Base-by-base conservation (phyloP, 1,284 basidiomycete genomes). In the Tylopilus sp. region DNA sequence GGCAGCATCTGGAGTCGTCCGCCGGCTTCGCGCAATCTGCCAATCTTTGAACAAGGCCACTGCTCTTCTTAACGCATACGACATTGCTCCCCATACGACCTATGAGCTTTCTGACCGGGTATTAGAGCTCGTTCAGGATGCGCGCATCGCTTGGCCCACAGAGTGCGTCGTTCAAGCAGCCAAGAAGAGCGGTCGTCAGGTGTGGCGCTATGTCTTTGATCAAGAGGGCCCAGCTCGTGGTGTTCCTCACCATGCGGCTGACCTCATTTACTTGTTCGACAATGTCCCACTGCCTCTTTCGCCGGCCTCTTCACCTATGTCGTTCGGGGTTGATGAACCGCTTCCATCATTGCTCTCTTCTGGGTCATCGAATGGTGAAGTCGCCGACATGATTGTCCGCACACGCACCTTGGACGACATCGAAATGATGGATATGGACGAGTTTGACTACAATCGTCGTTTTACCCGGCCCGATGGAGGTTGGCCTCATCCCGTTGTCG, bases 201-300 rank as follows among this genome's bases (percentile, higher is more conserved):
- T 87, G 2, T 89, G 81, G 79, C 75, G 86, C 46, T 89, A 86
- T 59, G 78, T 86, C 21, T 89, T 89, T 58, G 86, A 89, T 66
- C 86, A 89, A 66, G 86, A 87, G 56, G 77, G 82, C 2, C 83
- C 84, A 3, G 71, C 74, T 34, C 74, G 77, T 36, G 76, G 78
- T 18, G 66, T 79, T 11, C 77, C 82, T 2, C 86, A 86, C 63
- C 81, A 86, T 56, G 80, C 76, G 0, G 78, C 80, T 3, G 86
- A 89, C 63, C 67, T 89, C 40, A 74, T 85, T 49, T 89, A 87
- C 64, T 74, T 88, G 41, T 89, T 89, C 66, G 86, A 87, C 66
- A 88, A 79, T 51, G 75, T 82, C 8, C 80, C 82, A 25, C 66
- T 72, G 2, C 76, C 73, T 45, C 69, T 72, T 11, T 65, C 65